Evolutionary conservation across 176 grass and related monocot genomes (phyloP).

Genomic region (Stipa capillata): DNA sequence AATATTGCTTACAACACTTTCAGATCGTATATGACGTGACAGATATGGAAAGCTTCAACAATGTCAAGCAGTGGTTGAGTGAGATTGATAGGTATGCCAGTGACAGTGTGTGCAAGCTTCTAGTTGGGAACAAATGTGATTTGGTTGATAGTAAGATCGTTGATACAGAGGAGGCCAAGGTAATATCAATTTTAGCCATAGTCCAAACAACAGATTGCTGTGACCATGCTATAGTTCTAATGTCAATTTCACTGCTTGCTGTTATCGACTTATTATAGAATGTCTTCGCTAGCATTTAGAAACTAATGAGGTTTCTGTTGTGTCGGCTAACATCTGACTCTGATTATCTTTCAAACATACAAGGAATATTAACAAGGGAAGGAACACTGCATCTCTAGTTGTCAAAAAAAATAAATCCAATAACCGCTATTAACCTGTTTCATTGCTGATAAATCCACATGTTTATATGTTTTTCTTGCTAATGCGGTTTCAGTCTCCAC

Average conservation of each 20-base stretch:
- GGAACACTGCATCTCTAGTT: not conserved
- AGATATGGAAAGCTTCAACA: conserved; percentile 84
- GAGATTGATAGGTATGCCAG: conserved; percentile 98
- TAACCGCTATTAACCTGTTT: not conserved
- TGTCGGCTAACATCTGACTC: not conserved
- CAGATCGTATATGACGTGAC: conserved; percentile 96
- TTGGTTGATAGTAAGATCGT: conserved; percentile 84
- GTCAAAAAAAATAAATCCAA: not conserved
- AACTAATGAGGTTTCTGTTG: not conserved
- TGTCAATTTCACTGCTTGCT: not conserved
- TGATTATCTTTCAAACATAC: not conserved
- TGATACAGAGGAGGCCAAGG: conserved; percentile 78
- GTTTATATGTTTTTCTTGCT: not conserved
- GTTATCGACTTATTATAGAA: not conserved
- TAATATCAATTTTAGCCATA: conserved; percentile 18
- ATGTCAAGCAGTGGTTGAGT: conserved; percentile 87
- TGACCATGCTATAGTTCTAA: not conserved
- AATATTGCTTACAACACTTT: not conserved
- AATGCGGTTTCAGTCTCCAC: not conserved
- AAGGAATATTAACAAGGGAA: not conserved
- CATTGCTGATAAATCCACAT: not conserved
- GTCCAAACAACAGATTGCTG: not conserved
- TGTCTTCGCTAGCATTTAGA: not conserved
- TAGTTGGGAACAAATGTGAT: conserved; percentile 94
- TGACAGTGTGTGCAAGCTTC: conserved; percentile 93